phyloP scores from a whole-genome alignment of 129 eudicot species.

The Artemisia annua region DNA sequence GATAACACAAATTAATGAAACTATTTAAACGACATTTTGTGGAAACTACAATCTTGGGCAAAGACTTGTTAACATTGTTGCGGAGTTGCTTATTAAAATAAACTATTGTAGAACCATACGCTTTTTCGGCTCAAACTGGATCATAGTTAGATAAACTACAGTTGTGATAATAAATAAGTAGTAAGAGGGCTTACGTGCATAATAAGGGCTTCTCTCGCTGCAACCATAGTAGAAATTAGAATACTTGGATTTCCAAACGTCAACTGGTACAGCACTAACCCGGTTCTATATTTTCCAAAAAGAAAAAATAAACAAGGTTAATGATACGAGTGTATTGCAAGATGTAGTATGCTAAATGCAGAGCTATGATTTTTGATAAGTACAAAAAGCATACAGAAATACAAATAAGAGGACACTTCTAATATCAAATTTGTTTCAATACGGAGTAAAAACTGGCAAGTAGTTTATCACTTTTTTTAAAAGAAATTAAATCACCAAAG shows the following conservation, averaged over 20 bases:
- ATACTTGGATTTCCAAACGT: constrained; percentile 80
- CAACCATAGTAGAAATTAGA: constrained; percentile 79
- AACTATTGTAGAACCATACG: too few relatives aligned
- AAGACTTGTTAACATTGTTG: too few relatives aligned
- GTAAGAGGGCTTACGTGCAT: constrained; percentile 61
- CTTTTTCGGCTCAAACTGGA: too few relatives aligned
- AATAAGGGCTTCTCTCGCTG: constrained; percentile 81
- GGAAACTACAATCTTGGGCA: not conserved
- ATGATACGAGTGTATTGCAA: constrained; percentile 1
- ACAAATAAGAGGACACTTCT: not conserved
- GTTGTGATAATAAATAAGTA: too few relatives aligned
- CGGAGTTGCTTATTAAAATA: too few relatives aligned
- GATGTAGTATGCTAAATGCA: not conserved
- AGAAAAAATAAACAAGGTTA: not conserved
- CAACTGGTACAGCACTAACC: constrained; percentile 48
- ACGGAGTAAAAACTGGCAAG: not conserved
- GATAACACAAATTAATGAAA: not conserved
- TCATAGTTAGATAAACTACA: not conserved
- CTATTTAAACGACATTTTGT: not conserved
- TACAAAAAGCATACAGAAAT: constrained; percentile 9
- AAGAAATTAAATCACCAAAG: too few relatives aligned
- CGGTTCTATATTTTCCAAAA: constrained; percentile 42
- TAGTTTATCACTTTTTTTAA: not conserved
- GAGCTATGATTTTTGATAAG: not conserved
- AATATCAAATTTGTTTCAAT: not conserved